These are phyloP conservation scores for Nakazawaea wyomingensis DNA, from an alignment of 805 yeast species.

Conservation along the genomic window DNA sequence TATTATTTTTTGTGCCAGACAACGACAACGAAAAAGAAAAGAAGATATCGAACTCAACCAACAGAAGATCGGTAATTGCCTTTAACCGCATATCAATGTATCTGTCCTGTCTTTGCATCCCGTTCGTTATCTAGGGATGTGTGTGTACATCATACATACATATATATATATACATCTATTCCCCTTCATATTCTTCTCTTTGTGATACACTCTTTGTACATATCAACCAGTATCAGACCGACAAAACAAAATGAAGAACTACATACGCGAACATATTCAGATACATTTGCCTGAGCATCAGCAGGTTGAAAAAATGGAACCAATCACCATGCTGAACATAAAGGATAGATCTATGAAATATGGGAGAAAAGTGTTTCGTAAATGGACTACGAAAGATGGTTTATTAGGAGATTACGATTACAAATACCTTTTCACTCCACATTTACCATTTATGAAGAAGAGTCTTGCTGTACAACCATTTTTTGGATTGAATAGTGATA, in stretches of 20 bases:
- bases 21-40: no score
- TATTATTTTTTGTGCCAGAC: no score
- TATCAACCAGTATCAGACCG: no score
- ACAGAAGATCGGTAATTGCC: no score
- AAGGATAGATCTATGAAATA: background rate
- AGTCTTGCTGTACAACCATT: conserved; percentile 63
- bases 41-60: no score
- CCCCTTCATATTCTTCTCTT: no score
- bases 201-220: no score
- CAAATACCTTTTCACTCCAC: conserved; percentile 72
- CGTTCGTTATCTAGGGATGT: background rate
- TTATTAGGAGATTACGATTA: conserved; percentile 86
- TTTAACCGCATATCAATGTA: no score
- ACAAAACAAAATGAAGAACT: no score
- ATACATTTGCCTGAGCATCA: no score
- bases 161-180: background rate
- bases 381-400: conserved; percentile 73
- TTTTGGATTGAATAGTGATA: conserved; percentile 71
- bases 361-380: conserved; percentile 26
- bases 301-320: no score
- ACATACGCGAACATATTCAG: no score
- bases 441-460: conserved; percentile 57
- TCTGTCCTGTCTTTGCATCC: background rate
- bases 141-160: background rate
- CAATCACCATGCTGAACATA: background rate